phyloP scores from a whole-genome alignment of 2,329 filamentous ascomycete genomes.

The Diaporthe sp. region DNA sequence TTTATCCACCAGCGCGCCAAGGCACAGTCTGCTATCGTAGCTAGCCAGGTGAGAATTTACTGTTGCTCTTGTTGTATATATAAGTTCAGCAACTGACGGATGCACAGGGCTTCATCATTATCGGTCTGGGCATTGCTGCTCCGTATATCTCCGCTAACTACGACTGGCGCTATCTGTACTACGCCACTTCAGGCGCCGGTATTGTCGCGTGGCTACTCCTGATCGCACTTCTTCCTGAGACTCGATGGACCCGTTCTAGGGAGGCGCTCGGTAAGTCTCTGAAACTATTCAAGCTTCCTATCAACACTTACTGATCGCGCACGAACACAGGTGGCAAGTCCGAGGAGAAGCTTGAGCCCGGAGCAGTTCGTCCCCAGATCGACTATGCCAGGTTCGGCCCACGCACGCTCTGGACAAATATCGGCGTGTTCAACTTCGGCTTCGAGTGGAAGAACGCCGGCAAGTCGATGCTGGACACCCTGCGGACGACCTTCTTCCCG shows the following conservation, averaged over 20 bases:
- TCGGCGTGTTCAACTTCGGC: conserved; percentile 51
- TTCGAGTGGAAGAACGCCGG: conserved; percentile 48
- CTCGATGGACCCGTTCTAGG: conserved; percentile 50
- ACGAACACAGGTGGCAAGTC: conserved; percentile 42
- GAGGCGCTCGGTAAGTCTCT: conserved; percentile 48
- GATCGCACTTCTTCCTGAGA: conserved; percentile 53
- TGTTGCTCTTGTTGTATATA: not conserved
- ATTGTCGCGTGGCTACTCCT: conserved; percentile 52
- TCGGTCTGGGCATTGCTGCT: conserved; percentile 48
- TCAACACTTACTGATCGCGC: not conserved
- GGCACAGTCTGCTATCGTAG: conserved; percentile 51
- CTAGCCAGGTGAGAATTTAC: conserved; percentile 42
- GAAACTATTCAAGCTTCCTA: too few relatives aligned
- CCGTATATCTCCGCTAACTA: conserved; percentile 50
- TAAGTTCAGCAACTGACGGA: not conserved
- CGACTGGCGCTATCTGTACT: conserved; percentile 55
- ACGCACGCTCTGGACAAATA: conserved; percentile 50
- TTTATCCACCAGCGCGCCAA: conserved; percentile 56
- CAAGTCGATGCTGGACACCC: conserved; percentile 47
- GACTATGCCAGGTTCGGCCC: conserved; percentile 47
- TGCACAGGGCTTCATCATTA: conserved; percentile 49
- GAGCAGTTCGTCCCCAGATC: conserved; percentile 47
- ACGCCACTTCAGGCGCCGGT: conserved; percentile 50
- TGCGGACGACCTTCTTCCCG: conserved; percentile 52
- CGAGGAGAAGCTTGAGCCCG: conserved; percentile 46